These are phyloP conservation scores for Gossypium armourianum DNA, from an alignment of 441 rosid species.

Conservation along the genomic window DNA sequence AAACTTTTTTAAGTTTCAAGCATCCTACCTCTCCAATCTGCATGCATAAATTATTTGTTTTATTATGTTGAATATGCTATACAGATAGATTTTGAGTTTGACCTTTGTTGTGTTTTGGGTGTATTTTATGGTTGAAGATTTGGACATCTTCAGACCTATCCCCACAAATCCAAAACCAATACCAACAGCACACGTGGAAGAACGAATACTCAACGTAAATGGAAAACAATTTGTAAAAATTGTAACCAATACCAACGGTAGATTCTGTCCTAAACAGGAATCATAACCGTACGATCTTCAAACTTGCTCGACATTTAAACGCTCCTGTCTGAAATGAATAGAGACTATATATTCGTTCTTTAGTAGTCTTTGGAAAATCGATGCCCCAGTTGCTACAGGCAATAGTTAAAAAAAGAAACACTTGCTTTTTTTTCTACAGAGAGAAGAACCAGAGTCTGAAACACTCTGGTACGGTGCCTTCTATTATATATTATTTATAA, in stretches of 20 bases:
- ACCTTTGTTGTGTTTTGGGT: neutral
- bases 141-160: too few species aligned
- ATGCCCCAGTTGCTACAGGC: neutral
- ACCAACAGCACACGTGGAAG: conserved; percentile 21
- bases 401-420: neutral
- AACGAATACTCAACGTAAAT: conserved; percentile 3
- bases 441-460: conserved; percentile 26
- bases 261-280: conserved; percentile 10
- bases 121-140: neutral
- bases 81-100: neutral
- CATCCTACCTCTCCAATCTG: neutral
- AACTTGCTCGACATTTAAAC: conserved; percentile 26
- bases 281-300: conserved; percentile 28
- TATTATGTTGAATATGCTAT: neutral
- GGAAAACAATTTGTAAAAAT: conserved; percentile 26
- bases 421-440: neutral
- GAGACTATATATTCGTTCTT: neutral
- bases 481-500: neutral
- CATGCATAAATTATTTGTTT: neutral
- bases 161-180: neutral
- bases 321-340: neutral
- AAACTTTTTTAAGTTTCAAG: neutral
- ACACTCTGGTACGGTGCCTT: conserved; percentile 19
- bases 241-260: conserved; percentile 34
- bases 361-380: conserved; percentile 4